phyloP scores from a whole-genome alignment of 371 early-diverging fungal genomes.

The Chytridium lagenaria region DNA sequence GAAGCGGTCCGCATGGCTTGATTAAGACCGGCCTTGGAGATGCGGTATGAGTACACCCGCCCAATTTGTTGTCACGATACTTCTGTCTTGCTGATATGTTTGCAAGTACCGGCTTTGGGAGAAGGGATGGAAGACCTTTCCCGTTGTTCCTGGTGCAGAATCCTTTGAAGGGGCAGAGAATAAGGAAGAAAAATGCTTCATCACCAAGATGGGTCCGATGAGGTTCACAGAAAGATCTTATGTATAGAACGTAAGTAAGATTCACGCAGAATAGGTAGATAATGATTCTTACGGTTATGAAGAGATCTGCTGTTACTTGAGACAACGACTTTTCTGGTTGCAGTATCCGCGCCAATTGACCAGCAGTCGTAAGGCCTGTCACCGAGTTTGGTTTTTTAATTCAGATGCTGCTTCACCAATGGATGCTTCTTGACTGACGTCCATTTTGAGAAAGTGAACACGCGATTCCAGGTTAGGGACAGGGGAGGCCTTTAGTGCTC shows the following conservation, averaged over 20 bases:
- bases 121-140: not conserved
- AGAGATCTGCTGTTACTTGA: slow-evolving; percentile 1
- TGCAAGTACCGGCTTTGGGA: not conserved
- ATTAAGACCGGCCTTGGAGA: slow-evolving; percentile 43
- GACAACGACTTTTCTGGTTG: slow-evolving; percentile 37
- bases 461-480: not conserved
- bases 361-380: not conserved
- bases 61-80: slow-evolving; percentile 37
- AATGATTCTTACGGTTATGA: slow-evolving; percentile 4
- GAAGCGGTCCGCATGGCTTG: slow-evolving; percentile 32
- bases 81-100: slow-evolving; percentile 32
- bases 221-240: slow-evolving; percentile 18
- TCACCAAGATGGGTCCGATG: slow-evolving; percentile 25
- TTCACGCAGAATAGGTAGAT: no score
- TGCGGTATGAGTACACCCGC: slow-evolving; percentile 44
- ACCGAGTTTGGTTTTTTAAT: not conserved
- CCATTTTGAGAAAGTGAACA: slow-evolving; percentile 11
- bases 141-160: not conserved
- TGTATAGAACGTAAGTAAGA: not conserved
- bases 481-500: not conserved
- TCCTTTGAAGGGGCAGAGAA: slow-evolving; percentile 10
- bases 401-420: not conserved
- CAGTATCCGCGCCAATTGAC: slow-evolving; percentile 28
- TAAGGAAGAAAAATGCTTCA: slow-evolving; percentile 31
- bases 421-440: slow-evolving; percentile 18